Evolutionary conservation across 176 grass and related monocot genomes (phyloP).

Genomic region (Zea luxurians): DNA sequence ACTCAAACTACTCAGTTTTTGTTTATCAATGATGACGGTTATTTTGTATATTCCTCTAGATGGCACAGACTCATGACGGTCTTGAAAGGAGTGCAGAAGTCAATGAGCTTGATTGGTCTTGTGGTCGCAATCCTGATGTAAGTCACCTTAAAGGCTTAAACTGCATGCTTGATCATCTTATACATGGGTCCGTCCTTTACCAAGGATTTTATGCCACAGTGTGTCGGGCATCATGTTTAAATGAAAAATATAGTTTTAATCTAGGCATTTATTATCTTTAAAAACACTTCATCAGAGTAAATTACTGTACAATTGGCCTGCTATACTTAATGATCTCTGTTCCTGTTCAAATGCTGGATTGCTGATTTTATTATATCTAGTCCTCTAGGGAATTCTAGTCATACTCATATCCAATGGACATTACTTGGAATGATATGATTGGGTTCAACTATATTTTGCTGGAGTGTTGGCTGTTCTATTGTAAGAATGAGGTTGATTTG

Average conservation of each 20-base stretch:
- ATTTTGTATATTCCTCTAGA: conserved; percentile 24
- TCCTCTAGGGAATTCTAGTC: conserved; percentile 8
- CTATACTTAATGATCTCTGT: conserved; percentile 18
- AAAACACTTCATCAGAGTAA: not conserved
- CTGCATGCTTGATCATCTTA: conserved; percentile 5
- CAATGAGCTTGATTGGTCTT: conserved; percentile 73
- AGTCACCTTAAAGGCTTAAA: conserved; percentile 44
- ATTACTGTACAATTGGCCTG: not conserved
- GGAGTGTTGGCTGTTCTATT: conserved; percentile 20
- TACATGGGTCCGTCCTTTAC: conserved; percentile 2
- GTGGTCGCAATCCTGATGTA: conserved; percentile 65
- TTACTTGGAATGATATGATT: conserved; percentile 7
- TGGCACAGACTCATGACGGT: conserved; percentile 45
- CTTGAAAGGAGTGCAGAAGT: conserved; percentile 69
- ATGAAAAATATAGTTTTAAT: not conserved
- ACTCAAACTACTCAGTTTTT: not conserved
- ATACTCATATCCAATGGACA: not conserved
- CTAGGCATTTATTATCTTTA: not conserved
- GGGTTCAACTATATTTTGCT: conserved; percentile 6
- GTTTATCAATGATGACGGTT: conserved; percentile 8
- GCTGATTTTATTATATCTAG: conserved; percentile 5
- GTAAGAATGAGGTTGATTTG: conserved; percentile 29
- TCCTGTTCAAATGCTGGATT: not conserved
- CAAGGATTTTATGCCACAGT: conserved; percentile 31
- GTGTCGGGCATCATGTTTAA: conserved; percentile 3